Evolutionary conservation across 176 grass and related monocot species (phyloP).

Genomic region (Miscanthus lutarioriparius): DNA sequence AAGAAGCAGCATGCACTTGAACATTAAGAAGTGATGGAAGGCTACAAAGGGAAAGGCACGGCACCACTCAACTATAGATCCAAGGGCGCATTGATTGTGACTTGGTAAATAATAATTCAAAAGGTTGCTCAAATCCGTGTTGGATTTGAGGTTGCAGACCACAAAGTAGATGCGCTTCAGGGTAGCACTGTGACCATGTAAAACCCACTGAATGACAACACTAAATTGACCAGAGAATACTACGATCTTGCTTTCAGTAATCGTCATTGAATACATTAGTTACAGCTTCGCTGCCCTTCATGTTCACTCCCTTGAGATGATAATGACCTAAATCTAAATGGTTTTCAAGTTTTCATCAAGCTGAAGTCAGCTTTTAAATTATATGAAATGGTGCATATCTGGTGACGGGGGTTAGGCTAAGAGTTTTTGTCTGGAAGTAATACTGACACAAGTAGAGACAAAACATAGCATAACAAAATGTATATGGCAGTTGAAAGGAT

Average conservation of each 20-base stretch:
- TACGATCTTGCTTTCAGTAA: not conserved
- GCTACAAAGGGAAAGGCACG: not conserved
- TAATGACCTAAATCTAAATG: not conserved
- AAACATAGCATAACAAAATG: conserved; percentile 5
- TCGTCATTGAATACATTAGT: not conserved
- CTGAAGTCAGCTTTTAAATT: too few species aligned
- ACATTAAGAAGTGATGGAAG: not conserved
- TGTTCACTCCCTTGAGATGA: not conserved
- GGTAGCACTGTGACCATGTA: not conserved
- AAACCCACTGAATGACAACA: not conserved
- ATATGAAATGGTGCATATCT: too few species aligned
- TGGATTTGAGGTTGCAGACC: not conserved
- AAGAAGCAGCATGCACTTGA: not conserved
- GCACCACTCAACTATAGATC: not conserved
- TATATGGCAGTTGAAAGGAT: not conserved
- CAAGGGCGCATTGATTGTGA: not conserved
- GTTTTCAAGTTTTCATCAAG: not conserved
- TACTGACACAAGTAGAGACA: not conserved
- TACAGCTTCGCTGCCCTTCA: not conserved
- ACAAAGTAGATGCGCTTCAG: not conserved
- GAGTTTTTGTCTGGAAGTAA: not conserved
- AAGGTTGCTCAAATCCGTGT: not conserved
- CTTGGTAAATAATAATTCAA: not conserved
- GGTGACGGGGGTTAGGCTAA: too few species aligned
- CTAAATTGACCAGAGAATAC: not conserved